A percentile compares a stretch with the other conserved stretches of the same genome.
phyloP scores from a whole-genome alignment of 352 stramenopile species.

The Albugo candida region DNA sequence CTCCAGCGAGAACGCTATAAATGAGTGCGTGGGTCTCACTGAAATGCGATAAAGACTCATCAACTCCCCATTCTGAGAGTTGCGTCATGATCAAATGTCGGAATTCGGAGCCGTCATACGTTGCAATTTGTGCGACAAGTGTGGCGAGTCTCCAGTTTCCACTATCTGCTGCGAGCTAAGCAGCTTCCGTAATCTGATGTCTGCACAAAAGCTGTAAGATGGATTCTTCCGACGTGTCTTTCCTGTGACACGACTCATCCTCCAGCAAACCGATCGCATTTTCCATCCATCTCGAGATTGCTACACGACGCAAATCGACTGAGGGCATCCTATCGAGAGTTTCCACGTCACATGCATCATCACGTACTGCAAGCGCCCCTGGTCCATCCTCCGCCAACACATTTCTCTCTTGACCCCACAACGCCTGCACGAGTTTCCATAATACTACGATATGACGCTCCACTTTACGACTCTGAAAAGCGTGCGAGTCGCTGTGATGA shows the following conservation, averaged over 20 bases:
- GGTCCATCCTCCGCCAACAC: slow-evolving; percentile 1
- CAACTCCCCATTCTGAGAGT: slow-evolving; percentile 32
- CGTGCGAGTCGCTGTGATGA: too few species aligned
- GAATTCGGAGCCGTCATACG: slow-evolving; percentile 25
- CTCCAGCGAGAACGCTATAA: slow-evolving; percentile 43
- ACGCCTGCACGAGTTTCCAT: slow-evolving; percentile 48
- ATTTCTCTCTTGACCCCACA: slow-evolving; percentile 60
- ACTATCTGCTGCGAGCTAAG: slow-evolving; percentile 32
- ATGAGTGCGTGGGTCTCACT: slow-evolving; percentile 32
- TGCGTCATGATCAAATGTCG: slow-evolving; percentile 36
- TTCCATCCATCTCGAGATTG: slow-evolving; percentile 63
- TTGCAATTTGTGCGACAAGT: slow-evolving; percentile 33
- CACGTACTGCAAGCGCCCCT: slow-evolving; percentile 29
- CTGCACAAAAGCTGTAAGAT: slow-evolving; percentile 13
- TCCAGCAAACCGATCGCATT: slow-evolving; percentile 5
- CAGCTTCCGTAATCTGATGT: slow-evolving; percentile 33
- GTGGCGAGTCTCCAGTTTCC: slow-evolving; percentile 44
- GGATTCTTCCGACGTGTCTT: not conserved
- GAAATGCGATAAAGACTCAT: slow-evolving; percentile 30
- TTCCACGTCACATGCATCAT: slow-evolving; percentile 39
- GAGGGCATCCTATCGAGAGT: slow-evolving; percentile 43
- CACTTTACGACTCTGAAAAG: not conserved
- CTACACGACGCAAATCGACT: slow-evolving; percentile 45
- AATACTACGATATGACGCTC: slow-evolving; percentile 14
- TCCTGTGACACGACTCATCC: not conserved